Base-by-base conservation (phyloP, 371 early-diverging fungal species). In the Mucor circinelloides region DNA sequence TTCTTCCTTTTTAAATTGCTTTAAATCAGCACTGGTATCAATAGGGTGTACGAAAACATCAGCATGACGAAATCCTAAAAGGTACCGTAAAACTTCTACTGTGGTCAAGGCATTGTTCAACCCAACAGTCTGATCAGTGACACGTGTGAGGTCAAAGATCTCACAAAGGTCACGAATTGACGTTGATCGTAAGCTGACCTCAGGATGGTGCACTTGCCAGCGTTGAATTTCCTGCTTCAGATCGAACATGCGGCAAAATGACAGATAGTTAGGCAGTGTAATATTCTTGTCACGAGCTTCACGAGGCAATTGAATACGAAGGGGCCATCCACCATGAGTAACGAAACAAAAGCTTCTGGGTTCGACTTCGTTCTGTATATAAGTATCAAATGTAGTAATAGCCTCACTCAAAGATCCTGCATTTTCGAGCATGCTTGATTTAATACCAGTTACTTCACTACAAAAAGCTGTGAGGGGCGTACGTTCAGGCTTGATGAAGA, bases 241-340 rank as follows among this genome's bases (percentile, higher is more conserved):
- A 69, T 93, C 94, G 73, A 91, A 93, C 78, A 91, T 87, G 32
- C 86, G 79, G 60, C 85, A 81, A 50, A 82, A 83, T 13, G 80
- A 74, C 23, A 91, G 77, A 56, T 90, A 90, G 7, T 66, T 64
- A 2, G 91, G 88, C 8, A 93, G 66, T 7, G 78, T 73, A n/a
- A 93, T 79, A 7, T 75, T 72, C 73, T 93, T 93, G 61, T 90
- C 90, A 31, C 85, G 74, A 15, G 90, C 86, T 70, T 93, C 92
- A 9, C 91, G 77, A n/a, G 85, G 83, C 1, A 93, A 72, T 67
- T 92, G 91, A 67, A 87, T 90, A 31, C 91, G 86, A 50, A 93
- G 71, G 31, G 88, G 87, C 90, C 90, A 89, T 4, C 89, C 91
- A 15, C 91, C 91, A 72, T 92, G 92, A 0, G 91, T 89, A 12